phyloP scores from a whole-genome alignment of 345 rosid genomes.

The Gossypium arboreum region DNA sequence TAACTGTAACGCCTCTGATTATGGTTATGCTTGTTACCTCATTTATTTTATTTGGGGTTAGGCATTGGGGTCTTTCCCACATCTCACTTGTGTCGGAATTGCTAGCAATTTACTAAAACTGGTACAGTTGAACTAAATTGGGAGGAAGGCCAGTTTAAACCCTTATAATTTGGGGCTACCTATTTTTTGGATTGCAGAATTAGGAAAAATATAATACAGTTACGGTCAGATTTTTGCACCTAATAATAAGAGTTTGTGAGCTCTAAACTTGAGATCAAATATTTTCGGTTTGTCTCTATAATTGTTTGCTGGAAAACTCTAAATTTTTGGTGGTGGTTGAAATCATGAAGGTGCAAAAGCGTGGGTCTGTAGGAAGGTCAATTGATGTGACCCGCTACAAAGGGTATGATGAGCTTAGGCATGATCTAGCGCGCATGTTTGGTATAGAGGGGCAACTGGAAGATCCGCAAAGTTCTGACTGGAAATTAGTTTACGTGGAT shows the following conservation, averaged over 20 bases:
- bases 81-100: background rate
- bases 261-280: too few relatives aligned
- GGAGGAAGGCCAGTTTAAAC: background rate
- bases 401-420: conserved; percentile 78
- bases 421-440: conserved; percentile 91
- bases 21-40: background rate
- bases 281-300: background rate
- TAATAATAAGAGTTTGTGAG: too few relatives aligned
- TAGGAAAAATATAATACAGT: too few relatives aligned
- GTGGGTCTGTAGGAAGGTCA: conserved; percentile 94
- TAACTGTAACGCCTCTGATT: background rate
- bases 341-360: conserved; percentile 84
- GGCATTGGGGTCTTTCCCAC: too few relatives aligned
- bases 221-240: too few relatives aligned
- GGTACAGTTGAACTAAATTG: background rate
- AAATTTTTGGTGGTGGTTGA: conserved; percentile 5
- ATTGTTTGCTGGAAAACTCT: background rate
- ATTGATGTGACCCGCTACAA: conserved; percentile 84
- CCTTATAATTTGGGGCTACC: background rate
- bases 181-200: background rate
- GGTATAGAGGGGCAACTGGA: conserved; percentile 92
- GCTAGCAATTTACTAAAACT: background rate
- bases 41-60: background rate
- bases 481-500: conserved; percentile 93
- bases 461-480: conserved; percentile 86